phyloP scores from a whole-genome alignment of 768 basidiomycete genomes.

The Rhodosporidiobolus odoratus region DNA sequence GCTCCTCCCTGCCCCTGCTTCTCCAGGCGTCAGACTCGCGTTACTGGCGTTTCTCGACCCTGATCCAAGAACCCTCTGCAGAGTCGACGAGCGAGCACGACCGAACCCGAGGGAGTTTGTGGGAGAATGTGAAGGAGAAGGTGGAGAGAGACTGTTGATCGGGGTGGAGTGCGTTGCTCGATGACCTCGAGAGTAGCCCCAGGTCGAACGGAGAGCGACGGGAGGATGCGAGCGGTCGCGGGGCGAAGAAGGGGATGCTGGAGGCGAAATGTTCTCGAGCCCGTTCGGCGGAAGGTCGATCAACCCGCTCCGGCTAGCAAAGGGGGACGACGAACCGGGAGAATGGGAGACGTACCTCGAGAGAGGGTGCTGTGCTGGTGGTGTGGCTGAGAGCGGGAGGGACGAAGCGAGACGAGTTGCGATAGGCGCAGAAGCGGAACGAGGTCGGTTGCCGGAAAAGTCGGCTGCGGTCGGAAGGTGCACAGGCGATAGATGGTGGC shows the following conservation, averaged over 20 bases:
- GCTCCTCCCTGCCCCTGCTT: slow-evolving; percentile 2
- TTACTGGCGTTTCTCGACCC: background rate
- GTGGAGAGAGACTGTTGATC: background rate
- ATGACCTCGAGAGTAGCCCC: background rate
- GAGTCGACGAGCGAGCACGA: slow-evolving; percentile 17
- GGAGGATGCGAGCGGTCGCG: background rate
- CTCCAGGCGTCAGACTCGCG: background rate
- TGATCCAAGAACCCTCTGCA: slow-evolving; percentile 15
- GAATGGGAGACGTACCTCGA: slow-evolving; percentile 8
- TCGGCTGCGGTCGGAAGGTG: background rate
- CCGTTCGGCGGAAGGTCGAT: slow-evolving; percentile 20
- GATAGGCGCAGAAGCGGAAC: slow-evolving; percentile 14
- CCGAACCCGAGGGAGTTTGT: background rate
- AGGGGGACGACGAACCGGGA: slow-evolving; percentile 17
- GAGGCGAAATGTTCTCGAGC: background rate
- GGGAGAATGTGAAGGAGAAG: slow-evolving; percentile 3
- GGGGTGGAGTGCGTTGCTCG: slow-evolving; percentile 10
- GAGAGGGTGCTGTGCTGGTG: background rate
- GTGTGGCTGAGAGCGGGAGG: background rate
- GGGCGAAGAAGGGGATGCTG: background rate
- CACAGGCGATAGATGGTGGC: no score
- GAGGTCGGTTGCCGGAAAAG: slow-evolving; percentile 1
- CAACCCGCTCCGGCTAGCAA: slow-evolving; percentile 21
- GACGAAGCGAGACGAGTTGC: background rate
- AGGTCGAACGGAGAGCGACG: background rate